Evolutionary conservation across 2,329 filamentous ascomycete genomes (phyloP).

Genomic region (Calonectria henricotiae): DNA sequence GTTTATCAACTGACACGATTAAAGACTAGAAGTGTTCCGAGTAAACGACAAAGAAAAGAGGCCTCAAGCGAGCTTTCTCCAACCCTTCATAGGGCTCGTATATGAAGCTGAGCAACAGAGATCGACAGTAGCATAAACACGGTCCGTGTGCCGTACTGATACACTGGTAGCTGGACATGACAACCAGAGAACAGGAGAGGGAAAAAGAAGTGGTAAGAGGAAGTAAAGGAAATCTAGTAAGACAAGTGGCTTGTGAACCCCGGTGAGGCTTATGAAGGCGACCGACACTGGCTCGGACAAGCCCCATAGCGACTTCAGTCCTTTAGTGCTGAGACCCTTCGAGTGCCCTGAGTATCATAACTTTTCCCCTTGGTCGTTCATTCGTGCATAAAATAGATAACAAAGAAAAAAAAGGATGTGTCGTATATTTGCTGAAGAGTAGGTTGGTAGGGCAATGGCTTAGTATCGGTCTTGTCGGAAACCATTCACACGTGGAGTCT

Average conservation of each 20-base stretch:
- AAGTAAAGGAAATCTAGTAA: constrained; percentile 46
- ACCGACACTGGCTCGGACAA: constrained; percentile 31
- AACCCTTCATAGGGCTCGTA: constrained; percentile 30
- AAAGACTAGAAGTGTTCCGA: constrained; percentile 44
- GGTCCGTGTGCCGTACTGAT: constrained; percentile 42
- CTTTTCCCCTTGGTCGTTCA: constrained; percentile 51
- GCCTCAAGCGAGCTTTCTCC: constrained; percentile 41
- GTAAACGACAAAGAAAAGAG: constrained; percentile 37
- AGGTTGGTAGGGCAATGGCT: constrained; percentile 18
- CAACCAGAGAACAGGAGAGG: constrained; percentile 37
- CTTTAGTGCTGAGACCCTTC: constrained; percentile 39
- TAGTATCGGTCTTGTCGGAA: constrained; percentile 63
- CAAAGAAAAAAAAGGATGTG: constrained; percentile 40
- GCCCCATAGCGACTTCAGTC: constrained; percentile 30
- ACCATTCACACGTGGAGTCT: constrained; percentile 65
- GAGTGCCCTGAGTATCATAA: constrained; percentile 45
- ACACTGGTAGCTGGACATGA: constrained; percentile 38
- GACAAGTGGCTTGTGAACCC: constrained; percentile 42
- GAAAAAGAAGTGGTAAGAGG: constrained; percentile 33
- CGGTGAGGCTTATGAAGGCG: constrained; percentile 31
- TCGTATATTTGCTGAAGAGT: constrained; percentile 22
- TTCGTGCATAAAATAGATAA: constrained; percentile 47
- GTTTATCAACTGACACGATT: constrained; percentile 44
- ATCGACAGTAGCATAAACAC: constrained; percentile 35
- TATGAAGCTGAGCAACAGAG: constrained; percentile 40